These are phyloP conservation scores for Neurospora terricola DNA, from an alignment of 495 filamentous ascomycete genomes.

Conservation along the genomic window DNA sequence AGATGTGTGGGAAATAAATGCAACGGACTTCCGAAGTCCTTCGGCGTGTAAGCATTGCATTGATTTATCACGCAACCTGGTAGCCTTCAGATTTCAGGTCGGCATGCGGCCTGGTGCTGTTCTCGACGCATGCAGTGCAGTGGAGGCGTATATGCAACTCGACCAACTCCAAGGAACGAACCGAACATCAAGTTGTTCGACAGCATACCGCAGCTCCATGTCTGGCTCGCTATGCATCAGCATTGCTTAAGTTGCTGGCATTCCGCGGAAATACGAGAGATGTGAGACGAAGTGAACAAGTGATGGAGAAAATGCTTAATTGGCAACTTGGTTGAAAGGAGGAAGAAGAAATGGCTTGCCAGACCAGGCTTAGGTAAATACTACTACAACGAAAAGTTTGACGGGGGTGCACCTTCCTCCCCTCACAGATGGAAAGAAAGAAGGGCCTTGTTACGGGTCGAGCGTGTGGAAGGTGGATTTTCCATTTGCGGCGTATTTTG, in stretches of 20 bases:
- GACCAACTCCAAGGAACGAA: not conserved
- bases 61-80: no score
- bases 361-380: not conserved
- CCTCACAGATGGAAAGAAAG: no score
- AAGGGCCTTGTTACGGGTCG: no score
- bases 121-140: not conserved
- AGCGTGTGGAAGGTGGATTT: no score
- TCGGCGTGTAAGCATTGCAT: no score
- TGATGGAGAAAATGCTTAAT: not conserved
- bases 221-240: not conserved
- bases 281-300: not conserved
- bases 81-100: not conserved
- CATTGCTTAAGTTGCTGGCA: not conserved
- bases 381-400: no score
- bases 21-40: no score
- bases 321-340: not conserved
- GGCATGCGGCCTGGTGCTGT: not conserved
- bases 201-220: not conserved
- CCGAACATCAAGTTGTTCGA: not conserved
- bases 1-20: no score
- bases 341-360: not conserved
- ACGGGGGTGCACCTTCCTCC: no score
- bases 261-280: not conserved
- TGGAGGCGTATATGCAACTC: not conserved
- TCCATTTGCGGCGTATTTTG: no score